These are phyloP conservation scores for Diutina catenulata DNA, from an alignment of 1,139 yeast genomes.

Conservation along the genomic window DNA sequence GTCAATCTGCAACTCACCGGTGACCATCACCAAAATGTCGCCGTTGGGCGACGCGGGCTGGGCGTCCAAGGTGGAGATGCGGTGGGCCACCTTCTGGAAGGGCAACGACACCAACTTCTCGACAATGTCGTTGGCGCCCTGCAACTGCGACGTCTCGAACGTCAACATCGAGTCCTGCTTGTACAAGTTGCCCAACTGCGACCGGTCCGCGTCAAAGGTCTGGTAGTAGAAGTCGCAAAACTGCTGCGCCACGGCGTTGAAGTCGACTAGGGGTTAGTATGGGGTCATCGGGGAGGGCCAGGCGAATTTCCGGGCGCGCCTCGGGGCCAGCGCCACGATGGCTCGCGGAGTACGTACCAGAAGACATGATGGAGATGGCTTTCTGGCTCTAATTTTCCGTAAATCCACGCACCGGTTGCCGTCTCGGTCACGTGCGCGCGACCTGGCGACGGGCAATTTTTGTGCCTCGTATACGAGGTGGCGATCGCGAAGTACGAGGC, in stretches of 20 bases:
- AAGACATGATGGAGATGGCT: background rate
- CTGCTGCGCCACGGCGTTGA: conserved; percentile 64
- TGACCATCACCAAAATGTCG: conserved; percentile 93
- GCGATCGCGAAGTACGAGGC: too few species aligned
- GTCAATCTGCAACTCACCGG: conserved; percentile 88
- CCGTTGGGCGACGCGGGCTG: conserved; percentile 95
- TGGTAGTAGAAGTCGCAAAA: conserved; percentile 92
- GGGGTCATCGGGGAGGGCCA: background rate
- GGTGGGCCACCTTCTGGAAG: conserved; percentile 84
- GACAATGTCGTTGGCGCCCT: conserved; percentile 86
- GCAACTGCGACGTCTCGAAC: conserved; percentile 86
- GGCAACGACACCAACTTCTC: conserved; percentile 84
- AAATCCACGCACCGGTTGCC: too few species aligned
- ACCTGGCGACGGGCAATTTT: too few species aligned
- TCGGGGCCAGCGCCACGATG: too few species aligned
- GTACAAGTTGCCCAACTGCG: conserved; percentile 87
- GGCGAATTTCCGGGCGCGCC: too few species aligned
- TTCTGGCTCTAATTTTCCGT: too few species aligned
- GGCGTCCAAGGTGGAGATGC: conserved; percentile 91
- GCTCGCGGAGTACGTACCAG: too few species aligned
- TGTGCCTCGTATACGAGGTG: too few species aligned
- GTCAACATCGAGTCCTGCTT: conserved; percentile 97
- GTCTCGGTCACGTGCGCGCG: too few species aligned
- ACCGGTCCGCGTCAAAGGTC: conserved; percentile 87
- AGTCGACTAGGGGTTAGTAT: conserved; percentile 37